Conservation (phyloP, 768 basidiomycete species). For the Coprinopsis cinerea region DNA sequence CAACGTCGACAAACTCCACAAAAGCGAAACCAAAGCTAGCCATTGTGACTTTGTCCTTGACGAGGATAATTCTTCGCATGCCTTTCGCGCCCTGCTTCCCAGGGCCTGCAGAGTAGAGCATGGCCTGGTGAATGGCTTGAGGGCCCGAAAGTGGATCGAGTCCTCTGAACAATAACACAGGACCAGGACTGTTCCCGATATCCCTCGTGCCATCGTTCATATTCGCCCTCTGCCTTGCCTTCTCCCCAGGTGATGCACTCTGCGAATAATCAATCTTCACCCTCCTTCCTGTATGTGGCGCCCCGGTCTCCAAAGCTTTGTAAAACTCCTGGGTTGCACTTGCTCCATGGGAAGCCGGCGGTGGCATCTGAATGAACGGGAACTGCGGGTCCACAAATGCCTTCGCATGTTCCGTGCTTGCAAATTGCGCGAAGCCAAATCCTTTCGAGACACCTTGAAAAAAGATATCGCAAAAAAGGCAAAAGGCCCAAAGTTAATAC, state of each 20-base stretch:
- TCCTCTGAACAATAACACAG: conserved; percentile 85
- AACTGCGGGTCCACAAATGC: conserved; percentile 88
- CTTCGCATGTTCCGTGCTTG: conserved; percentile 77
- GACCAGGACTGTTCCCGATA: conserved; percentile 79
- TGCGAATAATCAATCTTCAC: conserved; percentile 97
- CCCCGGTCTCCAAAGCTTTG: conserved; percentile 66
- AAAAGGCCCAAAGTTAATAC: conserved; percentile 60
- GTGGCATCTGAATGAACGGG: conserved; percentile 90
- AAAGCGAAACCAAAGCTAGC: conserved; percentile 93
- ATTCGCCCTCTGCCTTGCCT: conserved; percentile 54
- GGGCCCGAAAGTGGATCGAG: conserved; percentile 85
- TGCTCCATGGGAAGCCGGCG: conserved; percentile 82
- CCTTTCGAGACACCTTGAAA: conserved; percentile 89
- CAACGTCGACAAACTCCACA: conserved; percentile 82
- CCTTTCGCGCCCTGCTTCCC: conserved; percentile 77
- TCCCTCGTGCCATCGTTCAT: conserved; percentile 93
- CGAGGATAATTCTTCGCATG: conserved; percentile 81
- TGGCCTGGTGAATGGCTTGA: conserved; percentile 79
- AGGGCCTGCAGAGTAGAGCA: conserved; percentile 76
- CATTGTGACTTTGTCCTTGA: conserved; percentile 84
- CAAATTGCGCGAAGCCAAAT: conserved; percentile 96
- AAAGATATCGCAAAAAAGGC: conserved; percentile 63
- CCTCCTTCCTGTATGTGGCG: conserved; percentile 71
- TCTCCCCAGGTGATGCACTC: conserved; percentile 69
- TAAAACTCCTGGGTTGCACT: conserved; percentile 66